Evolutionary conservation across 331 rosid species (phyloP), one percentile per base, ranked within the genome.

Genomic region (Quercus phellos): DNA sequence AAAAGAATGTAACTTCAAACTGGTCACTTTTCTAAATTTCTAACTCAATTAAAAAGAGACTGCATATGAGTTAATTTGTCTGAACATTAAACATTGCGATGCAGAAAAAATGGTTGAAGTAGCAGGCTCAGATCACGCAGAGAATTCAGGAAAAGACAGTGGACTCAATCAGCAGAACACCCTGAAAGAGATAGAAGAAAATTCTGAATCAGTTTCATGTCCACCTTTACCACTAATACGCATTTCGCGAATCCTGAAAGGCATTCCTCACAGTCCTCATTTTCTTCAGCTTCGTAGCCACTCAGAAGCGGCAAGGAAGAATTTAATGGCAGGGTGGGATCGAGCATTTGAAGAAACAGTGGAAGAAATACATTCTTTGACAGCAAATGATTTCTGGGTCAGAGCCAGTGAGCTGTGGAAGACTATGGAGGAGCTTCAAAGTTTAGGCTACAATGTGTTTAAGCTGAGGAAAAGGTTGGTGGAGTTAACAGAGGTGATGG

Each of bases 201-300:
- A 8, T 34, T 6, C 27, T 66, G 51, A 32, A 34, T 4, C 17
- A 6, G 16, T 34, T 66, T n/a, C 50, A 9, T 66, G 26, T 66
- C 51, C 27, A 9, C 32, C 55, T 63, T 76, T 51, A 55, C 17
- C 61, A 30, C 1, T 82, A 61, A 56, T 82, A 21, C 55, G 14
- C 60, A 55, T 82, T 64, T 64, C 67, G 19, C 43, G 78, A 55
- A 14, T 77, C 67, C 72, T 82, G 7, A 67, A 67, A 34, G 79
- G 82, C 19, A 77, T 82, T 22, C 82, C 79, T 4, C 85, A 73
- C 2, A 72, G 68, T 73, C 82, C 76, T 46, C 79, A 82, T 58
- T 82, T 66, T 54, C 76, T 43, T 32, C 68, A 55, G 22, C 79
- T 77, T n/a, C 66, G 79, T 34, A 46, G 13, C 0, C 73, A 27